Percentiles rank a stretch among this genome's conserved stretches.
These are phyloP conservation scores for Cercophora samala DNA, from an alignment of 495 filamentous ascomycete genomes.

Conservation along the genomic window DNA sequence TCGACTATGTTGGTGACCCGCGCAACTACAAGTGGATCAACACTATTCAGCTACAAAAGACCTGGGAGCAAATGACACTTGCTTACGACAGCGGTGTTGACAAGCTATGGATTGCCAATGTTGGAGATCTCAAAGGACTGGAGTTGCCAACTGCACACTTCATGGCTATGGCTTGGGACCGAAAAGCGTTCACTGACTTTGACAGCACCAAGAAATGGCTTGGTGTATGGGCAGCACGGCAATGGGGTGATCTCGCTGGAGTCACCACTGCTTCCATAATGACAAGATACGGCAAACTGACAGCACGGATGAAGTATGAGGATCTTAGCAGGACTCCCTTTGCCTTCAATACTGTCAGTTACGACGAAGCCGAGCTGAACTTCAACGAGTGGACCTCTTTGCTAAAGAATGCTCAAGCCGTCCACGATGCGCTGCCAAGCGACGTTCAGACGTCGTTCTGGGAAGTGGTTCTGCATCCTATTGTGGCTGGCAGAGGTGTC, in stretches of 20 bases:
- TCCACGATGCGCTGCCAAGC: conserved; percentile 45
- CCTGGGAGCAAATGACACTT: conserved; percentile 50
- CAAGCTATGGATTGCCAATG: conserved; percentile 65
- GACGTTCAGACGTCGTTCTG: conserved; percentile 52
- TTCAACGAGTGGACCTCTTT: conserved; percentile 54
- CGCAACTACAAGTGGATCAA: conserved; percentile 64
- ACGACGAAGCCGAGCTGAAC: conserved; percentile 60
- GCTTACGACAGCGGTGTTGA: conserved; percentile 54
- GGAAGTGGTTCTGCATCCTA: conserved; percentile 60
- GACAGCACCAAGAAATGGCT: conserved; percentile 50
- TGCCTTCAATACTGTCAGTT: conserved; percentile 57
- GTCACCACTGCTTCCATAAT: conserved; percentile 47
- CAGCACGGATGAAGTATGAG: conserved; percentile 59
- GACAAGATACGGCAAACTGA: conserved; percentile 54
- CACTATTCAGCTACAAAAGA: conserved; percentile 57
- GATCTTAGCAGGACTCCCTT: conserved; percentile 49
- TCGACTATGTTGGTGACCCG: conserved; percentile 61
- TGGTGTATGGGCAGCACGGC: conserved; percentile 41
- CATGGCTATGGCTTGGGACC: conserved; percentile 59
- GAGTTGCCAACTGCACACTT: conserved; percentile 57
- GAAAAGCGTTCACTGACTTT: conserved; percentile 39
- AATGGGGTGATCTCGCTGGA: conserved; percentile 33
- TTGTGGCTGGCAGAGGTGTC: conserved; percentile 47
- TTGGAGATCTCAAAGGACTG: conserved; percentile 62
- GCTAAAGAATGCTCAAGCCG: conserved; percentile 42